Conservation (phyloP, 2,329 filamentous ascomycete genomes). For the Nothophaeocryptopus gaeumannii region DNA sequence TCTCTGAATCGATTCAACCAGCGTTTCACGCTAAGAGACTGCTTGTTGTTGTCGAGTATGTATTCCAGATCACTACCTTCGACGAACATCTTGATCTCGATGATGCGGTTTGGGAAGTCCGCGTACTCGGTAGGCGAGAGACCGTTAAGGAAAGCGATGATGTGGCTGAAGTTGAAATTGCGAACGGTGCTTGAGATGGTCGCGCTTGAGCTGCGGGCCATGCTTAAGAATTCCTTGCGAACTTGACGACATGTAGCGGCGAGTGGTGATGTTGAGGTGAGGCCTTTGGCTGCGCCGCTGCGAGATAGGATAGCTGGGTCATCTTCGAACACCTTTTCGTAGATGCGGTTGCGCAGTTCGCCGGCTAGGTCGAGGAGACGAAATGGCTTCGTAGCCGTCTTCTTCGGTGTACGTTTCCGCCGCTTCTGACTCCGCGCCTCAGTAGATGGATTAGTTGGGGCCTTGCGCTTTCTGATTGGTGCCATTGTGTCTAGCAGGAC, state of each 20-base stretch:
- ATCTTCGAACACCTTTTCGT: constrained; percentile 6
- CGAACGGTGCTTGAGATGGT: neutral
- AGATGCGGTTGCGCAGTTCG: constrained; percentile 16
- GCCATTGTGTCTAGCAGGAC: too few species aligned
- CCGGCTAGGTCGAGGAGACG: constrained; percentile 10
- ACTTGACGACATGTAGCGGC: constrained; percentile 1
- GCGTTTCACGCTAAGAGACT: too few species aligned
- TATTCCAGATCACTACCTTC: neutral
- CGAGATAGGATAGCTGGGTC: neutral
- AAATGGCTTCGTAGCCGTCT: neutral
- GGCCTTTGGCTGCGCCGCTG: neutral
- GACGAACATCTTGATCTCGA: neutral
- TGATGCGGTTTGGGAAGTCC: neutral
- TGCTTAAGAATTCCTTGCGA: neutral
- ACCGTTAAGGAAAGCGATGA: constrained; percentile 13
- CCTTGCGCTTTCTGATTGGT: too few species aligned
- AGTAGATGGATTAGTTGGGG: too few species aligned
- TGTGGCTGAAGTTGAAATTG: constrained; percentile 14
- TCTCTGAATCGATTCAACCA: too few species aligned
- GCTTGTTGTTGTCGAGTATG: too few species aligned
- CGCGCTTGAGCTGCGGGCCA: neutral
- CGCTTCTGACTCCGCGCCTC: too few species aligned
- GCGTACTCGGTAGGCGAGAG: neutral
- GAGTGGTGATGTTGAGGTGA: neutral
- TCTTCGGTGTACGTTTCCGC: neutral